Evolutionary conservation across 1,284 basidiomycete genomes (phyloP), one percentile per base, ranked within the genome.

Genomic region (Porogramme epimiltina): DNA sequence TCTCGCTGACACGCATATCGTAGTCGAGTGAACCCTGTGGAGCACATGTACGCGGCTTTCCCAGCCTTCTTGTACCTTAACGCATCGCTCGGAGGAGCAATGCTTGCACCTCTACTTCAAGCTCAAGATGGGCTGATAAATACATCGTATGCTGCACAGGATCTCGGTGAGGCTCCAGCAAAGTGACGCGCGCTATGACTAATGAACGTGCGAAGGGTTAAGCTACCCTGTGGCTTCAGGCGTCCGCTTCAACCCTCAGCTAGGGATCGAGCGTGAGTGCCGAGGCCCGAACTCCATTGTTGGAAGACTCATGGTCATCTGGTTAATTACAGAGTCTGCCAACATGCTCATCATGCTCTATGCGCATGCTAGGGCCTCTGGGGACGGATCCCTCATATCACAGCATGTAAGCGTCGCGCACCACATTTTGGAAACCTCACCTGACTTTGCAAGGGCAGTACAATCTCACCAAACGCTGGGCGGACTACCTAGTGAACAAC

Each of bases 261-360:
- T 56, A n/a, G 51, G 51, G 9, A 26, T 54, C 10, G 57, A 59
- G 31, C 46, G 57, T 59, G 19, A 46, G 54, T n/a, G n/a, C n/a
- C n/a, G n/a, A n/a, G n/a, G 19, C 2, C 20, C 11, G 10, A 23
- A 3, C 9, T n/a, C 33, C 3, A 8, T 9, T 25, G 3, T 16
- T 13, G 13, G n/a, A 4, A 6, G 2, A 3, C 36, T 47, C n/a
- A 41, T 6, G 3, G 16, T 2, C 28, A 20, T 16, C 6, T 44
- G 16, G 6, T 22, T 11, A n/a, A n/a, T 2, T 13, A 15, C 41
- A 85, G 84, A 87, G 63, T 79, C 81, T 42, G 84, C 84, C 8
- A 87, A 87, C 60, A 87, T 87, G 85, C 67, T 90, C n/a, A 87
- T 89, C 62, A 87, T 88, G 84, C 9, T 54, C 20, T 68, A 87